These are phyloP conservation scores for Piper betle DNA, from an alignment of 164 flowering plant genomes.

Conservation along the genomic window DNA sequence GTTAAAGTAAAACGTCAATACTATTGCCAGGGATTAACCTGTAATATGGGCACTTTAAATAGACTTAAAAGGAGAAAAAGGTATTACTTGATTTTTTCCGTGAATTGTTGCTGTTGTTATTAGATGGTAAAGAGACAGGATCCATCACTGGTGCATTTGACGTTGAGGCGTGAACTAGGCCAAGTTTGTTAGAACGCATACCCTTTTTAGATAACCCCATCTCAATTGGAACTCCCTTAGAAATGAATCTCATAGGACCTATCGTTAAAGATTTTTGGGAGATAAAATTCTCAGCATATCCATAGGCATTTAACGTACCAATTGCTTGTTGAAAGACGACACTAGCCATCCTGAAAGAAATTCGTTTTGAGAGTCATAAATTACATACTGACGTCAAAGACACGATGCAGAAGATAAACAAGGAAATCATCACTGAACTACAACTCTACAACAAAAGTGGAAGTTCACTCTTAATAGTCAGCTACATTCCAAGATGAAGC, in stretches of 20 bases:
- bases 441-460: background rate
- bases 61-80: background rate
- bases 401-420: background rate
- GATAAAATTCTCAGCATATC: constrained; percentile 15
- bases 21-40: background rate
- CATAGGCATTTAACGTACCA: constrained; percentile 28
- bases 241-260: constrained; percentile 19
- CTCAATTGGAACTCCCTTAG: constrained; percentile 23
- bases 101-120: constrained; percentile 23
- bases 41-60: too few species aligned
- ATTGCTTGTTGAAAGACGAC: constrained; percentile 35
- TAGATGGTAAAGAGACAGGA: constrained; percentile 39
- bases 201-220: constrained; percentile 15
- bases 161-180: constrained; percentile 38
- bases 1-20: background rate
- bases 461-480: too few species aligned
- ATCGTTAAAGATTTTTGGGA: constrained; percentile 17
- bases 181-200: constrained; percentile 14
- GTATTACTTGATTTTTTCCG: constrained; percentile 64
- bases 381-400: background rate
- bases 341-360: constrained; percentile 51
- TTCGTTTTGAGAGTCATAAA: background rate
- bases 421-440: too few species aligned
- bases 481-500: background rate
- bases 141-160: constrained; percentile 43